Evolutionary conservation across 345 rosid genomes (phyloP).

Genomic region (Cardiospermum halicacabum): DNA sequence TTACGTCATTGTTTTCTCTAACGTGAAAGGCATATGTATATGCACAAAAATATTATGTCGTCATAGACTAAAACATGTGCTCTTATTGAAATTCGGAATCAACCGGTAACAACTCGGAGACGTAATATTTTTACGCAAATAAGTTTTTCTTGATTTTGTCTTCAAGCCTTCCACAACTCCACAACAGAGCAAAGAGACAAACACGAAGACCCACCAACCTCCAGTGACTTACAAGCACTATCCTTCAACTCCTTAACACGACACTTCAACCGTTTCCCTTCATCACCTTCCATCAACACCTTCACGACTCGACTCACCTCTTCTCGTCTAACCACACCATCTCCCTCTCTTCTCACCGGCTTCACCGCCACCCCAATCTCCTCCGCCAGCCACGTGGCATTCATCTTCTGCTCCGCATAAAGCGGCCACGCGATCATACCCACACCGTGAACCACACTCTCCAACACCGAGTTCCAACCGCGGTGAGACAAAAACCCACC

Average conservation of each 20-base stretch:
- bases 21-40: not conserved
- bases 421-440: slow-evolving; percentile 52
- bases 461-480: slow-evolving; percentile 49
- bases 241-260: slow-evolving; percentile 23
- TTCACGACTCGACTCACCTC: slow-evolving; percentile 33
- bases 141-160: not conserved
- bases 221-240: slow-evolving; percentile 24
- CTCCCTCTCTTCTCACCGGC: slow-evolving; percentile 5
- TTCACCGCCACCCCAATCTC: slow-evolving; percentile 33
- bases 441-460: slow-evolving; percentile 35
- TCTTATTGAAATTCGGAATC: not conserved
- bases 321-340: slow-evolving; percentile 22
- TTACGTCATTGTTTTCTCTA: not conserved
- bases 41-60: not conserved
- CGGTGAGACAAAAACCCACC: slow-evolving; percentile 51
- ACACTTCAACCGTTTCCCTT: slow-evolving; percentile 22
- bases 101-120: not conserved
- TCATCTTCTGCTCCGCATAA: slow-evolving; percentile 45
- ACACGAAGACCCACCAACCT: slow-evolving; percentile 23
- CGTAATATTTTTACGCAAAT: too few relatives aligned
- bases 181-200: slow-evolving; percentile 12
- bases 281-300: slow-evolving; percentile 29
- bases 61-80: not conserved
- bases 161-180: slow-evolving; percentile 12
- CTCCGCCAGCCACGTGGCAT: slow-evolving; percentile 33